Evolutionary conservation across 2,329 filamentous ascomycete species (phyloP), one percentile per base, ranked within the genome.

Genomic region (Trichoderma cornu-damae): DNA sequence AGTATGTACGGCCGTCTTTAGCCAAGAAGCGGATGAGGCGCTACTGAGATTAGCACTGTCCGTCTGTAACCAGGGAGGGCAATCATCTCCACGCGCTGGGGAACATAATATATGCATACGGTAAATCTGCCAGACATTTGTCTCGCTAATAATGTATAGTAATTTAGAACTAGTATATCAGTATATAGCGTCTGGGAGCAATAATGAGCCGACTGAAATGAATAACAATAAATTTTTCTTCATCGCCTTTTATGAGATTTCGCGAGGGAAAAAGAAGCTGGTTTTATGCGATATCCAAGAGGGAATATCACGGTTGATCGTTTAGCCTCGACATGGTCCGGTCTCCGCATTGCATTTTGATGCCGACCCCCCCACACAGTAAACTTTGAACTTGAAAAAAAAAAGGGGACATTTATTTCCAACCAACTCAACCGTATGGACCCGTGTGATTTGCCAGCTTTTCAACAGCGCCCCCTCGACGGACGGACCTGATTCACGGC

Each of bases 21-120:
- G 86, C 84, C 7, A 89, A 79, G 73, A 90, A 91, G 53, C 88
- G 85, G 63, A 91, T 76, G 37, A 91, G 84, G 65, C 86, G 83
- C 84, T 89, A 65, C n/a, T 1, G n/a, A 18, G n/a, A 35, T 42
- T 42, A 57, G 53, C 12, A 28, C 22, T 38, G 26, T 32, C 32
- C 4, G 24, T 8, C 20, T 22, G 46, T 4, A 14, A 16, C 6
- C 4, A 49, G 32, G 7, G 2, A 24, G 5, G 6, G 28, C 16
- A 9, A n/a, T 4, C 16, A 6, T 32, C 16, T 32, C 46, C 3
- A 53, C 38, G 12, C 38, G 32, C n/a, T n/a, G 20, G 38, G 14
- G 4, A 11, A 30, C 28, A 30, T 30, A 9, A 30, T n/a, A n/a
- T n/a, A n/a, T 28, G 16, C 57, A 18, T 51, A 59, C 57, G 18